Base-by-base conservation (phyloP, 2,329 filamentous ascomycete species). In the Colletotrichum sp. region DNA sequence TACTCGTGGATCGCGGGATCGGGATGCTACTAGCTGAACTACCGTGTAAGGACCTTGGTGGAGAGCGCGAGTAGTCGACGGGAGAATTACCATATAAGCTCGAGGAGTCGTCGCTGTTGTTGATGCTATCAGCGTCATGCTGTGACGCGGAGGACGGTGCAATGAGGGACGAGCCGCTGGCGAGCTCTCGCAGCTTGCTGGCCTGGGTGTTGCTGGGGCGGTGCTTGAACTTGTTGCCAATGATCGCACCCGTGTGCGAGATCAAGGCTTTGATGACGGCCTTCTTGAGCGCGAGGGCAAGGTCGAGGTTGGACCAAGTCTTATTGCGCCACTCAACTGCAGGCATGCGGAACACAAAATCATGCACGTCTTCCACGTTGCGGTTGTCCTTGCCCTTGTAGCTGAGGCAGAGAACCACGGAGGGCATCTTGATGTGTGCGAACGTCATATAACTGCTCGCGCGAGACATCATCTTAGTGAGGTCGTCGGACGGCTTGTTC, bases 401-500 rank as follows among this genome's bases (percentile, higher is more conserved):
- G 82, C 95, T 98, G 32, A 99, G 90, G 83, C 97, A 99, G 39
- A 99, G 92, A 3, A 99, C 96, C 80, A 99, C 96, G 72, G 95
- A 97, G 4, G 96, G 95, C 81, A 99, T 95, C 85, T 96, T 97
- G 84, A 99, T 96, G 84, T 98, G 96, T 3, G 96, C 94, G 77
- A 99, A 93, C 0, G 97, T 98, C 96, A 98, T 98, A 87, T 98
- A 99, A 83, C 96, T 98, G 74, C 95, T 98, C 5, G 97, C 97
- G 34, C 97, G 94, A 70, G 92, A 93, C 85, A 99, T 96, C 97
- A 99, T 99, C 87, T 98, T 95, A 13, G 95, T 97, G 57, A 99
- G 88, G 82, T 99, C 98, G 82, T 99, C 97, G 1, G 94, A 94
- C 7, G 92, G 90, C 76, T 92, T 91, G 71, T 93, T 91, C 67